Base-by-base conservation (phyloP, 768 basidiomycete genomes). In the Megacollybia marginata region DNA sequence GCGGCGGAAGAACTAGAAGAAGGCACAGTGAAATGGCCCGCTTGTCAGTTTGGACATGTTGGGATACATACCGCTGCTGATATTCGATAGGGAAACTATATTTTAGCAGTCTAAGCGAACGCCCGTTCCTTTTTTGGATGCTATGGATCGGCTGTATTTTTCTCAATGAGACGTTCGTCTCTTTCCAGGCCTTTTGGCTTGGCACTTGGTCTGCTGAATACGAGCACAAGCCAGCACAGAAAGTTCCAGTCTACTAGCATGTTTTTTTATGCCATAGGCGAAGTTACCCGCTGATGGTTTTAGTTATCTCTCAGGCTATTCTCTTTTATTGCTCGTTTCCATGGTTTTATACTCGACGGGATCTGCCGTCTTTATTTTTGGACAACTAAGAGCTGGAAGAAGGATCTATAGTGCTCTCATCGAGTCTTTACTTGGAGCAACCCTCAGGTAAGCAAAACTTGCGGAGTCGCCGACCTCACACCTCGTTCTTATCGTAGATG, bases 21-120 rank as follows among this genome's bases (percentile, higher is more conserved):
- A 31, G 76, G 76, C 2, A 72, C 69, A 50, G 69, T 78, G n/a
- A 69, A 72, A 33, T 73, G 71, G 65, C 42, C 58, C 6, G 64
- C 69, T n/a, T 50, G 65, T 55, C 57, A 51, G 67, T 63, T 55
- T 44, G 13, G 8, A 16, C 18, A 32, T 23, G 15, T 40, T 40
- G 38, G 18, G 18, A 18, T 40, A 61, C 16, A 59, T 59, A 49
- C 6, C 51, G 53, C 45, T 42, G 43, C 18, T 40, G 38, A 40
- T 18, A 15, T 15, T 40, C 8, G n/a, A 15, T 59, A 55, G 62
- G 75, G 15, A 68, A 63, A 49, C 58, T 75, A 8, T 72, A 68
- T 51, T 56, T 76, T 38, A 53, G 46, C 8, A 67, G 64, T 8
- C 62, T 75, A 16, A 67, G 70, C 32, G 73, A 72, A 15, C 56